Evolutionary conservation across 192 early-diverging fungal genomes (phyloP).

Genomic region (Coemansia sp.): DNA sequence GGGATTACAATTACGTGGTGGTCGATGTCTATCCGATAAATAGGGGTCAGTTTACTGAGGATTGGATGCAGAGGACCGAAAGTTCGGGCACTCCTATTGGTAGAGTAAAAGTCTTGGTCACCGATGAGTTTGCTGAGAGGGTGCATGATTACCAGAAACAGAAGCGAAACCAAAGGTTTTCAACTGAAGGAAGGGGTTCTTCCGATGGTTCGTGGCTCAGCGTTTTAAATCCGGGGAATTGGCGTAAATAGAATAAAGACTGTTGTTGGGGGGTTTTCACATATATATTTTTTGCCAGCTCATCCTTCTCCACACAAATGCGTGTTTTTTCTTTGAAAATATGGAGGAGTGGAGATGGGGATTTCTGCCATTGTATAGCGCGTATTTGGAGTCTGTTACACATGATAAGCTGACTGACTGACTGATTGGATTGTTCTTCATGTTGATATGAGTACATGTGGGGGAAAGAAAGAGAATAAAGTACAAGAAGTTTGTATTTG

Average conservation of each 20-base stretch:
- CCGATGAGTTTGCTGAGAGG: constrained; percentile 35
- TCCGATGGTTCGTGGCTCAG: constrained; percentile 47
- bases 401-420: no score
- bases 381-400: no score
- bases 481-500: no score
- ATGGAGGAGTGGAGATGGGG: no score
- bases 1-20: constrained; percentile 46
- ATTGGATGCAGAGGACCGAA: background rate
- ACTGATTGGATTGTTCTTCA: no score
- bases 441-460: no score
- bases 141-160: constrained; percentile 2
- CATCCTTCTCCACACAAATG: no score
- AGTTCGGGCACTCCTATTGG: background rate
- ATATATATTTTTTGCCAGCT: no score
- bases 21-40: constrained; percentile 31
- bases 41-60: background rate
- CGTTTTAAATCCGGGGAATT: constrained; percentile 31
- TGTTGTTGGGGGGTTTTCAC: background rate
- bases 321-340: no score
- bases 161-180: constrained; percentile 21
- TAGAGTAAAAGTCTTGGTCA: constrained; percentile 39
- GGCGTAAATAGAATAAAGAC: constrained; percentile 25
- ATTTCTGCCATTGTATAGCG: no score
- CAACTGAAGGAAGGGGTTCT: constrained; percentile 3
- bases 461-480: no score